phyloP scores from a whole-genome alignment of 345 rosid species.

The Lagerstroemia speciosa region DNA sequence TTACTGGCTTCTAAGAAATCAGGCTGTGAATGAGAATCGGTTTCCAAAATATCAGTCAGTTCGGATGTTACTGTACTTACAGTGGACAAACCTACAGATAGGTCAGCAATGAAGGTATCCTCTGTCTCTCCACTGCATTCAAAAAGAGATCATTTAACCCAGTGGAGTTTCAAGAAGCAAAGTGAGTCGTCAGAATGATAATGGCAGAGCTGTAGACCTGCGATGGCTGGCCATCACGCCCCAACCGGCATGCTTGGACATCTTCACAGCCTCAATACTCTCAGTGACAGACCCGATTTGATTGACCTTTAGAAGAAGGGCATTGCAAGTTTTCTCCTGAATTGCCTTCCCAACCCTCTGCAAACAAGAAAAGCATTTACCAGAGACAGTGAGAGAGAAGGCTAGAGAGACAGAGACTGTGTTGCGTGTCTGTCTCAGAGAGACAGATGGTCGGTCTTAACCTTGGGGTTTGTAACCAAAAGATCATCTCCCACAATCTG shows the following conservation, averaged over 20 bases:
- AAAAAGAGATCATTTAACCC: background rate
- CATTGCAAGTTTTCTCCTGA: slow-evolving; percentile 76
- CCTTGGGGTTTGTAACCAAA: slow-evolving; percentile 96
- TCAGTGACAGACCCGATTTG: slow-evolving; percentile 97
- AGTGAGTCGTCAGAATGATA: background rate
- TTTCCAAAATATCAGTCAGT: background rate
- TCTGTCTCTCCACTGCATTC: slow-evolving; percentile 85
- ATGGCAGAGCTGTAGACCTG: slow-evolving; percentile 19
- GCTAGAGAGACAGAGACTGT: background rate
- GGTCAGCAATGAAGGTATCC: slow-evolving; percentile 94
- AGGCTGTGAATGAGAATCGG: background rate
- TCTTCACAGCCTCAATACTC: slow-evolving; percentile 94
- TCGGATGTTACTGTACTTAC: slow-evolving; percentile 23
- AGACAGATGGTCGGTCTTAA: slow-evolving; percentile 5
- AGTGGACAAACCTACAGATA: slow-evolving; percentile 87
- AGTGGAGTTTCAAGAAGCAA: background rate
- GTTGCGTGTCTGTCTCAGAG: background rate
- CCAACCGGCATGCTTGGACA: slow-evolving; percentile 97
- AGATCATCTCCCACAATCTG: slow-evolving; percentile 99
- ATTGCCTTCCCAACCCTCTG: slow-evolving; percentile 95
- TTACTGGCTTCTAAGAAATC: background rate
- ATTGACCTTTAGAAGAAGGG: slow-evolving; percentile 95
- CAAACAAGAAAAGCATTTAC: slow-evolving; percentile 1
- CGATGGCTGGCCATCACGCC: slow-evolving; percentile 98
- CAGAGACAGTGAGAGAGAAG: background rate